Conservation (phyloP, 192 early-diverging fungal species). For the Thoreauomyces humboldtii region DNA sequence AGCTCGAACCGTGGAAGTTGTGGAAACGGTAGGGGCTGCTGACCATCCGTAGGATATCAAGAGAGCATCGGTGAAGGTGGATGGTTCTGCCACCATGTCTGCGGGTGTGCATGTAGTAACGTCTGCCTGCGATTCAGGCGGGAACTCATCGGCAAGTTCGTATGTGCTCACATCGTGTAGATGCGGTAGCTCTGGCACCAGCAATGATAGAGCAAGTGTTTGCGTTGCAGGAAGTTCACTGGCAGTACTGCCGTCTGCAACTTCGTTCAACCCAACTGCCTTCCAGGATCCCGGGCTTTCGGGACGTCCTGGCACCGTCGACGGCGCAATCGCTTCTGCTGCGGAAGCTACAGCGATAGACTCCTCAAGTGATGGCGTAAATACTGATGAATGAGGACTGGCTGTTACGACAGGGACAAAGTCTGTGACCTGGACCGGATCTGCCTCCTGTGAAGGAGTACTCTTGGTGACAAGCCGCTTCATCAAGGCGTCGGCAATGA, state of each 20-base stretch:
- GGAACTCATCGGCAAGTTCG: not conserved
- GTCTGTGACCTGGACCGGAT: not conserved
- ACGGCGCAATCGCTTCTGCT: not conserved
- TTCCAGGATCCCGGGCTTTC: too few species aligned
- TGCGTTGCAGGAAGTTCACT: too few species aligned
- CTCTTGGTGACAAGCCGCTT: not conserved
- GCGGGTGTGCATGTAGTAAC: not conserved
- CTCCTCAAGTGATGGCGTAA: not conserved
- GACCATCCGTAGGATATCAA: too few species aligned
- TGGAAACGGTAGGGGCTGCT: too few species aligned
- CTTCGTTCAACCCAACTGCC: too few species aligned
- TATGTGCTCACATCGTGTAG: constrained; percentile 3
- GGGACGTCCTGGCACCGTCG: too few species aligned
- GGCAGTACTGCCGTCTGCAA: too few species aligned
- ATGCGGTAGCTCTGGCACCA: too few species aligned
- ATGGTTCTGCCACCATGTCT: not conserved
- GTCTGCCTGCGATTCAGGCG: not conserved
- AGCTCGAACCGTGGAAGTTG: not conserved
- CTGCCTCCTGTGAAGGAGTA: not conserved
- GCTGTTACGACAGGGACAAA: too few species aligned
- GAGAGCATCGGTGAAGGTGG: too few species aligned
- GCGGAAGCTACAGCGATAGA: not conserved
- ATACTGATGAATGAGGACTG: not conserved
- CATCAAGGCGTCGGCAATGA: constrained; percentile 28
- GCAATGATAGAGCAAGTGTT: too few species aligned